Conservation (phyloP, 345 rosid genomes). For the Raphanus sativus region DNA sequence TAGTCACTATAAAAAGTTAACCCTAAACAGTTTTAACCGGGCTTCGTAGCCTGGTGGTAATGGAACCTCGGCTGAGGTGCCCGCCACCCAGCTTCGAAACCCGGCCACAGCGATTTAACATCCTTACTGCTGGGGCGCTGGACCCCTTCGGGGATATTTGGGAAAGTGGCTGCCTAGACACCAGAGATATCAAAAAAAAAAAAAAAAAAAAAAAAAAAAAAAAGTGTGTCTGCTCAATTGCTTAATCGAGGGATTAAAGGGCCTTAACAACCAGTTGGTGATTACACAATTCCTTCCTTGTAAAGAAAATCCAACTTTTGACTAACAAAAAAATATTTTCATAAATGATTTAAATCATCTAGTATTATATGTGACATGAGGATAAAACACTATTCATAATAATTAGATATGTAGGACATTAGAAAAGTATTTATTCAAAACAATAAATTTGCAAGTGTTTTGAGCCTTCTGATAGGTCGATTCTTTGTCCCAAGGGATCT, state of each 20-base stretch:
- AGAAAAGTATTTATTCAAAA: background rate
- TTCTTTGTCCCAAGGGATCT: conserved; percentile 31
- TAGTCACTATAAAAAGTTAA: too few relatives aligned
- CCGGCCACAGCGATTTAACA: too few relatives aligned
- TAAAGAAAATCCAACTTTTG: conserved; percentile 16
- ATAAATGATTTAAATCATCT: background rate
- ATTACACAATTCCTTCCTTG: conserved; percentile 29
- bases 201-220: too few relatives aligned
- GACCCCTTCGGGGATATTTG: too few relatives aligned
- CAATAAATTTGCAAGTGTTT: background rate
- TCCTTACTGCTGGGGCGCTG: too few relatives aligned
- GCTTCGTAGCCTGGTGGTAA: too few relatives aligned
- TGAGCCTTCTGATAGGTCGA: conserved; percentile 20
- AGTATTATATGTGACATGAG: conserved; percentile 5
- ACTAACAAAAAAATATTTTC: background rate
- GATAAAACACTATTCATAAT: background rate
- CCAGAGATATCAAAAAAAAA: too few relatives aligned
- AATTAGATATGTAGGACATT: background rate
- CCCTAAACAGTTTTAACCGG: too few relatives aligned
- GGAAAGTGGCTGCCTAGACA: too few relatives aligned
- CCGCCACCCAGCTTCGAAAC: too few relatives aligned
- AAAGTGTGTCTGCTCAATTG: conserved; percentile 44
- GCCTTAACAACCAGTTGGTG: conserved; percentile 77
- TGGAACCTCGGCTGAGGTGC: too few relatives aligned
- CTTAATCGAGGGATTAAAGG: conserved; percentile 57